Evolutionary conservation across 164 flowering plant species (phyloP), one percentile per base, ranked within the genome.

Genomic region (Tetracentron sinense): DNA sequence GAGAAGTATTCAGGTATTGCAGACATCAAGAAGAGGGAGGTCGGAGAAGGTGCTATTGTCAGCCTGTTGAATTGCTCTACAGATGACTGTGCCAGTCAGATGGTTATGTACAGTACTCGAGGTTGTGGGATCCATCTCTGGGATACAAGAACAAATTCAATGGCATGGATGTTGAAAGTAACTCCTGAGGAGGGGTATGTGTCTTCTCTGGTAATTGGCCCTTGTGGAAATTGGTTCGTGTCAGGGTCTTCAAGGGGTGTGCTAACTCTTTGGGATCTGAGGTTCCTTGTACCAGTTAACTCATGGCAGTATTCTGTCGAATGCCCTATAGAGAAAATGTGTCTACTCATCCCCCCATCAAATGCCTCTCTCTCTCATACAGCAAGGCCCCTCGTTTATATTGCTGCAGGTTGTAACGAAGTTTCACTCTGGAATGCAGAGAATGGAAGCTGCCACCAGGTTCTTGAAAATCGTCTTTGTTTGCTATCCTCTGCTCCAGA

Each of bases 401-500:
- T 90, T 67, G 96, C 97, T 73, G 97, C 97, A 8, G 97, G 99
- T 46, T 84, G 87, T 71, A 88, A 95, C 81, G 99, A 89, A 77
- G 91, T 92, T 68, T 85, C 97, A 28, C 87, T 95, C 20, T 92
- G 97, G 99, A 90, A 95, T 83, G 97, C 99, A 27, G 99, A 95
- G 79, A 88, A 84, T 72, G 95, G 97, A 65, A 89, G 96, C 77
- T 95, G 99, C 70, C 95, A 91, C 73, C 97, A 94, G 97, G 99
- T 91, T 78, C 48, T 42, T 65, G 48, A 27, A 10, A 56, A 21
- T 11, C 27, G 21, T 31, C 8, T 25, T 44, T 15, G 50, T 30
- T 56, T 56, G 20, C 31, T 57, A 16, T 56, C 29, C 26, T 51
- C 5, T 19, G 21, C 7, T 28, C 11, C 21, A 7, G 11, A 15